These are phyloP conservation scores for Aspergillus niger DNA, from an alignment of 2,329 filamentous ascomycete genomes.

Conservation along the genomic window DNA sequence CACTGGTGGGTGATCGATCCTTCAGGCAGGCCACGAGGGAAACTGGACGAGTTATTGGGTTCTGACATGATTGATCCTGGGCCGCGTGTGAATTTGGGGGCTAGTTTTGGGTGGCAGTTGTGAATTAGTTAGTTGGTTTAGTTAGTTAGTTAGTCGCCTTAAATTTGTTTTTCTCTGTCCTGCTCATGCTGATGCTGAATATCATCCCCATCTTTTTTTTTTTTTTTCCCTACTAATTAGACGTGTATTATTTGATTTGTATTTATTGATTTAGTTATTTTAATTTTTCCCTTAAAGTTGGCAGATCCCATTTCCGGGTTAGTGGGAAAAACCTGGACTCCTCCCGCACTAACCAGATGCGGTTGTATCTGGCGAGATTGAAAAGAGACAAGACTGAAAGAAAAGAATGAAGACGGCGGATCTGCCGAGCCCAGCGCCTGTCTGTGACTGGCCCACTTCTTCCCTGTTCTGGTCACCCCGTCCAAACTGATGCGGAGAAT, in stretches of 20 bases:
- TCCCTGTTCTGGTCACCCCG: not conserved
- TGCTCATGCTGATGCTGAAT: not conserved
- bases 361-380: slow-evolving; percentile 29
- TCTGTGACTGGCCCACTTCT: not conserved
- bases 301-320: not conserved
- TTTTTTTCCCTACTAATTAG: not conserved
- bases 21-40: not conserved
- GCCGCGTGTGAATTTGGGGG: not conserved
- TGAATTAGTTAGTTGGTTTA: not conserved
- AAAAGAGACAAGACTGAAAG: not conserved
- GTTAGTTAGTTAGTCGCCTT: not conserved
- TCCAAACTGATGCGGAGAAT: slow-evolving; percentile 21
- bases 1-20: not conserved
- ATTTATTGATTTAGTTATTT: too few relatives aligned
- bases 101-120: not conserved
- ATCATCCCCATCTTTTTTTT: not conserved
- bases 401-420: not conserved
- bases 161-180: not conserved
- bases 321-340: not conserved
- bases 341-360: slow-evolving; percentile 20
- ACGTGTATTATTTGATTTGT: not conserved
- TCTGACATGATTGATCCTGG: slow-evolving; percentile 5
- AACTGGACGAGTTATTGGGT: not conserved
- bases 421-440: not conserved
- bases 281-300: not conserved